Conservation (phyloP, 202 grass and related monocot species). For the Panicum hallii region DNA sequence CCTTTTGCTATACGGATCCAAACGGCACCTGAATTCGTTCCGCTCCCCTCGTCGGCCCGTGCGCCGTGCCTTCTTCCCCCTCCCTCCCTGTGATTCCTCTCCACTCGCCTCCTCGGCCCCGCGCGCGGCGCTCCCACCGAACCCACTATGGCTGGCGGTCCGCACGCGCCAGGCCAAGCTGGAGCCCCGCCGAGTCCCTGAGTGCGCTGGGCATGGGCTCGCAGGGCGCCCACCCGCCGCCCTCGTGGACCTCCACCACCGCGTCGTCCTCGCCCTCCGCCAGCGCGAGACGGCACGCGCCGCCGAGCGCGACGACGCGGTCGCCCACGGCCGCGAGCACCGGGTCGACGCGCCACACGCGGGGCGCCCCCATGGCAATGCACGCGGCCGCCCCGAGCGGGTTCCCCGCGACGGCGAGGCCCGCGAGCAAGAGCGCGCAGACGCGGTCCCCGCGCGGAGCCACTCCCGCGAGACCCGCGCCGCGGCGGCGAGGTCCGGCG, state of each 20-base stretch:
- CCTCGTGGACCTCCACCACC: constrained; percentile 67
- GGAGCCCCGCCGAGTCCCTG: constrained; percentile 58
- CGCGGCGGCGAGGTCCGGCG: constrained; percentile 65
- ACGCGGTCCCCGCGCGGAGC: constrained; percentile 67
- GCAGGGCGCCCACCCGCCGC: constrained; percentile 48
- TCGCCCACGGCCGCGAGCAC: constrained; percentile 69
- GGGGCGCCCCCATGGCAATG: constrained; percentile 45
- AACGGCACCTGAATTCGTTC: too few species aligned
- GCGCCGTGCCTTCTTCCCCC: too few species aligned
- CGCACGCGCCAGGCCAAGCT: too few species aligned
- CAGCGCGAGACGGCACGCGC: constrained; percentile 62
- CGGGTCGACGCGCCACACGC: constrained; percentile 82
- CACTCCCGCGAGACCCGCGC: constrained; percentile 68
- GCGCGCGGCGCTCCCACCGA: too few species aligned
- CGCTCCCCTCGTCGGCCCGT: too few species aligned
- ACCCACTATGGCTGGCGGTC: too few species aligned
- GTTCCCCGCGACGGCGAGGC: constrained; percentile 60
- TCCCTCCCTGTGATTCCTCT: too few species aligned
- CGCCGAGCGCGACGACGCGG: constrained; percentile 68
- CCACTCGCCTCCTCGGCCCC: too few species aligned
- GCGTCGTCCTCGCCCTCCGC: constrained; percentile 51
- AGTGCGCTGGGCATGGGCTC: constrained; percentile 67
- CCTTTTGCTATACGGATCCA: too few species aligned
- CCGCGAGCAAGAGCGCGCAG: constrained; percentile 63
- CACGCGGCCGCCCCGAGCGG: constrained; percentile 47